A percentile compares a stretch with the other conserved stretches of the same genome.
Evolutionary conservation across 1,284 basidiomycete genomes (phyloP).

Genomic region (Sanghuangporus baumii): DNA sequence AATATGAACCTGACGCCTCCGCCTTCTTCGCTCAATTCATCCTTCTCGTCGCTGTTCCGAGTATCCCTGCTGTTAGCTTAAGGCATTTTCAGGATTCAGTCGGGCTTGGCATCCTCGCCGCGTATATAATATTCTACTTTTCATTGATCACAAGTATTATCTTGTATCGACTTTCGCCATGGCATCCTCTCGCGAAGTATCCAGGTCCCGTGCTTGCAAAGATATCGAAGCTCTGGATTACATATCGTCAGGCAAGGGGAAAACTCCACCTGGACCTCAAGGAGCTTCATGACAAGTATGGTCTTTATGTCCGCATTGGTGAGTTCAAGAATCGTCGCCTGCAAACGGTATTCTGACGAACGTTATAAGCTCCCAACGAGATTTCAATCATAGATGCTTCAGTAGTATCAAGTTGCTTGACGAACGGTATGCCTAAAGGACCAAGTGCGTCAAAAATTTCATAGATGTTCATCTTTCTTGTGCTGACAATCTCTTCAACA

Average conservation of each 20-base stretch:
- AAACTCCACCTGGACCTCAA: conserved; percentile 2
- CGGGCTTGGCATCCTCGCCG: conserved; percentile 18
- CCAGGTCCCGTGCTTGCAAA: conserved; percentile 22
- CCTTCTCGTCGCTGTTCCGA: conserved; percentile 1
- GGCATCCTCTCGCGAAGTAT: conserved; percentile 23
- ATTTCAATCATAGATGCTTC: conserved; percentile 28
- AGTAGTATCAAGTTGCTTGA: conserved; percentile 26
- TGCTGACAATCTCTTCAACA: conserved; percentile 30
- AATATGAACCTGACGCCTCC: background rate
- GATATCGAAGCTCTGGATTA: conserved; percentile 19
- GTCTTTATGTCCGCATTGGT: conserved; percentile 22
- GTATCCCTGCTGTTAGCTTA: background rate
- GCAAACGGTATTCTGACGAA: background rate
- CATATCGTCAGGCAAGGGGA: conserved; percentile 11
- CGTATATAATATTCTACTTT: conserved; percentile 17
- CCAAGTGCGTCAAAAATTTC: conserved; percentile 30
- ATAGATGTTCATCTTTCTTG: conserved; percentile 17
- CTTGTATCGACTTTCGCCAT: conserved; percentile 23
- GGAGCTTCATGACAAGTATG: conserved; percentile 20
- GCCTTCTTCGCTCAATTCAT: background rate
- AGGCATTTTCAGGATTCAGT: conserved; percentile 18
- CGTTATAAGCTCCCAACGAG: conserved; percentile 29
- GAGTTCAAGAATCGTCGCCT: background rate
- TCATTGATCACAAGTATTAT: conserved; percentile 14
- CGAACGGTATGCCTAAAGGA: conserved; percentile 28